Percentiles rank a stretch among this genome's conserved stretches.
phyloP scores from a whole-genome alignment of 768 basidiomycete genomes.

The Serendipita vermifera region DNA sequence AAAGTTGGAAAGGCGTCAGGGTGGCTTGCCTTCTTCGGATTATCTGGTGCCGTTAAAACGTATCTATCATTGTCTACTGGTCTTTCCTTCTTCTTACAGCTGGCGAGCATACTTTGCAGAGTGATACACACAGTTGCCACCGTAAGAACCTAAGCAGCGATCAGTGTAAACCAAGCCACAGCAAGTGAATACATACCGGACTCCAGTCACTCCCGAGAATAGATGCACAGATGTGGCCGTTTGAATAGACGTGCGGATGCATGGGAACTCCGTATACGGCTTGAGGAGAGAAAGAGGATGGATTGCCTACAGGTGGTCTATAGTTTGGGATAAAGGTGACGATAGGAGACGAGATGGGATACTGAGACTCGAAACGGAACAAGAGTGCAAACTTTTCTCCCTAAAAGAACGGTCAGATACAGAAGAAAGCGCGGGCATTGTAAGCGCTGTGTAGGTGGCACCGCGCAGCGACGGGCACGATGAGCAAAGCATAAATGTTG shows the following conservation, averaged over 20 bases:
- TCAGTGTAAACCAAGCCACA: neutral
- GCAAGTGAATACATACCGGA: constrained; percentile 34
- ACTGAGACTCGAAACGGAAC: constrained; percentile 69
- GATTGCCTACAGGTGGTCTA: constrained; percentile 47
- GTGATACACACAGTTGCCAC: constrained; percentile 73
- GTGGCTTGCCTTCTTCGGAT: constrained; percentile 66
- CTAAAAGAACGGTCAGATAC: constrained; percentile 27
- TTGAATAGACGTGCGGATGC: constrained; percentile 69
- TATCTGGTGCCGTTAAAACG: constrained; percentile 61
- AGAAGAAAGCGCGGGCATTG: neutral
- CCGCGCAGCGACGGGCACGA: neutral
- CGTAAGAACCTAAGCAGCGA: neutral
- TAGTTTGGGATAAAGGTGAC: constrained; percentile 71
- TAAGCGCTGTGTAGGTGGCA: neutral
- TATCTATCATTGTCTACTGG: constrained; percentile 65
- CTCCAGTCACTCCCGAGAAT: constrained; percentile 87
- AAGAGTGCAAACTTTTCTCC: constrained; percentile 64
- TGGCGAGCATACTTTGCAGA: constrained; percentile 84
- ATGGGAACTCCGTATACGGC: constrained; percentile 11
- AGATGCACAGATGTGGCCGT: constrained; percentile 81
- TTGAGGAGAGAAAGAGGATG: constrained; percentile 36
- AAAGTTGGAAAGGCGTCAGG: neutral
- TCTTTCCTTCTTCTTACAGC: constrained; percentile 44
- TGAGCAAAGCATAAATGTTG: no score
- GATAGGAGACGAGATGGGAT: constrained; percentile 79